These are phyloP conservation scores for Omphalotus olearius DNA, from an alignment of 1,284 basidiomycete species.

Conservation along the genomic window DNA sequence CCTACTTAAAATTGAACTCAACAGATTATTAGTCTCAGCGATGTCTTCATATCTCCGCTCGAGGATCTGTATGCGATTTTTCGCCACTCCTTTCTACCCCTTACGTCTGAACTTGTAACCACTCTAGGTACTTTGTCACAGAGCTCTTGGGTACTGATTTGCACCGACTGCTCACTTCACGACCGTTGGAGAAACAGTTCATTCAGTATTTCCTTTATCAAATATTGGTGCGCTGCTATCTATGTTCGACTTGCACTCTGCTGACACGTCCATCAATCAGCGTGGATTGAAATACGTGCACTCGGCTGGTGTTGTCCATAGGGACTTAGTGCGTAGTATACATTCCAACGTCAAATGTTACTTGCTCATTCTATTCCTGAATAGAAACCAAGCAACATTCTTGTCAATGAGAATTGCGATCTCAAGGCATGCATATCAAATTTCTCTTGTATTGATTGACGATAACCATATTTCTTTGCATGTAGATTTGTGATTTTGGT, in stretches of 20 bases:
- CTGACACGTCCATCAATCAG: conserved; percentile 33
- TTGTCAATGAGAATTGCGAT: conserved; percentile 99
- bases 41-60: conserved; percentile 98
- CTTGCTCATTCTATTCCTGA: conserved; percentile 7
- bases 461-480: conserved; percentile 9
- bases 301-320: conserved; percentile 98
- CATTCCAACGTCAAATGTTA: neutral
- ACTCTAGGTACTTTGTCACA: conserved; percentile 94
- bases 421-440: conserved; percentile 56
- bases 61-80: conserved; percentile 80
- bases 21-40: conserved; percentile 96
- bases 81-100: conserved; percentile 12
- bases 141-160: conserved; percentile 98
- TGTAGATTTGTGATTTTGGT: conserved; percentile 96
- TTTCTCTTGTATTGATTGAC: conserved; percentile 5
- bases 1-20: conserved; percentile 10
- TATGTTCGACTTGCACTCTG: conserved; percentile 7
- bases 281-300: conserved; percentile 99
- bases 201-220: conserved; percentile 99
- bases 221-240: conserved; percentile 68
- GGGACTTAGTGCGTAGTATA: conserved; percentile 73
- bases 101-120: conserved; percentile 5
- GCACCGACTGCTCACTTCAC: conserved; percentile 92
- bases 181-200: conserved; percentile 99
- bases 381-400: conserved; percentile 98